Evolutionary conservation across 345 rosid genomes (phyloP).

Genomic region (Salix arbutifolia): DNA sequence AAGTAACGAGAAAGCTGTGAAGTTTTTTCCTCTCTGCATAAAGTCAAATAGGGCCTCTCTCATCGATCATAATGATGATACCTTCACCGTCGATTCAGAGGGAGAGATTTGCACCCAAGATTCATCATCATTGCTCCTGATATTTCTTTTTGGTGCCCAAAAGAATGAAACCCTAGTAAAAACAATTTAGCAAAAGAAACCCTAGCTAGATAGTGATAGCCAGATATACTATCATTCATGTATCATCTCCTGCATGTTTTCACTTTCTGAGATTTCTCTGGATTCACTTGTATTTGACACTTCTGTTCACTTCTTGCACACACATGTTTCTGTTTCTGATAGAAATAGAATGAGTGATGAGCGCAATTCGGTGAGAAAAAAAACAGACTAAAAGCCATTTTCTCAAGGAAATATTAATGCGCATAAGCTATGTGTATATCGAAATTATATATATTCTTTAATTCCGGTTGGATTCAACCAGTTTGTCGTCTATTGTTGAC

Average conservation of each 20-base stretch:
- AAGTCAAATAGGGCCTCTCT: conserved; percentile 66
- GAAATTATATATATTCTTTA: no score
- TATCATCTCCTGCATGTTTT: neutral
- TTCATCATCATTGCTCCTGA: conserved; percentile 77
- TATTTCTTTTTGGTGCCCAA: conserved; percentile 34
- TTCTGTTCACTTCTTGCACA: neutral
- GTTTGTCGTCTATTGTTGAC: conserved; percentile 40
- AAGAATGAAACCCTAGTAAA: conserved; percentile 20
- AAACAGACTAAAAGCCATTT: no score
- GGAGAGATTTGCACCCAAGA: conserved; percentile 79
- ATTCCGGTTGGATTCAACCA: neutral
- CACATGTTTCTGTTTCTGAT: no score
- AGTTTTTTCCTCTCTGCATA: conserved; percentile 33
- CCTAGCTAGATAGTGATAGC: conserved; percentile 17
- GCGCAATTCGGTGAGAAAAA: no score
- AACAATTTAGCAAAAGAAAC: conserved; percentile 8
- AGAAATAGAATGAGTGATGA: no score
- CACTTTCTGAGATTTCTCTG: neutral
- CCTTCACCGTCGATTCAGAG: conserved; percentile 57
- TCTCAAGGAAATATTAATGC: no score
- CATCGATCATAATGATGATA: conserved; percentile 74
- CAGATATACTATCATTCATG: conserved; percentile 4
- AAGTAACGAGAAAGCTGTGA: conserved; percentile 42
- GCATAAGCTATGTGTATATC: no score
- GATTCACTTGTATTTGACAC: neutral